phyloP scores from a whole-genome alignment of 2,329 filamentous ascomycete genomes.

The Monilinia polystroma region DNA sequence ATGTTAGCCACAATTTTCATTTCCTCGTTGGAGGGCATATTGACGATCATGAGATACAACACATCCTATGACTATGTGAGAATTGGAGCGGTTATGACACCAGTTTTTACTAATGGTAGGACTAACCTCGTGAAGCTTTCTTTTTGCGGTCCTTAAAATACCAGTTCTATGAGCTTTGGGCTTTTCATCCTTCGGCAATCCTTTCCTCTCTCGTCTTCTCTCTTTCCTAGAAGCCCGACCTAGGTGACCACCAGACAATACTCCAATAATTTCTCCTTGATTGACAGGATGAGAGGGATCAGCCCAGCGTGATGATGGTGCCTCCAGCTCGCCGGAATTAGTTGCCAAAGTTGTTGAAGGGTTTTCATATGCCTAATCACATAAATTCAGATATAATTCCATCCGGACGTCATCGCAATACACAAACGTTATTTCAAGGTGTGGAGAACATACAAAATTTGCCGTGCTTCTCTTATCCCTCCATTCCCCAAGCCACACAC shows the following conservation, averaged over 20 bases:
- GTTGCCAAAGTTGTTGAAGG: conserved; percentile 43
- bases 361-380: conserved; percentile 37
- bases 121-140: conserved; percentile 24
- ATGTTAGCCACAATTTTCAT: conserved; percentile 9
- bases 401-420: not conserved
- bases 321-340: conserved; percentile 31
- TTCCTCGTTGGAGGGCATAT: conserved; percentile 22
- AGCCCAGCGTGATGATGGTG: conserved; percentile 49
- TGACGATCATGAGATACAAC: conserved; percentile 53
- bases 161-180: conserved; percentile 17
- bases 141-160: conserved; percentile 20
- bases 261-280: conserved; percentile 46
- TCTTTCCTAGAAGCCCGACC: conserved; percentile 30
- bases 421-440: not conserved
- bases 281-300: conserved; percentile 53
- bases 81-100: not conserved
- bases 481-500: conserved; percentile 40
- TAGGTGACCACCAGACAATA: conserved; percentile 48
- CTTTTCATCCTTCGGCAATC: conserved; percentile 9
- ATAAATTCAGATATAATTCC: not conserved
- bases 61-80: conserved; percentile 43
- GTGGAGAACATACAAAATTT: conserved; percentile 31
- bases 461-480: conserved; percentile 42
- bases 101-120: conserved; percentile 11
- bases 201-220: conserved; percentile 11